These are phyloP conservation scores for Flaveria robusta DNA, from an alignment of 129 eudicot genomes.

Conservation along the genomic window DNA sequence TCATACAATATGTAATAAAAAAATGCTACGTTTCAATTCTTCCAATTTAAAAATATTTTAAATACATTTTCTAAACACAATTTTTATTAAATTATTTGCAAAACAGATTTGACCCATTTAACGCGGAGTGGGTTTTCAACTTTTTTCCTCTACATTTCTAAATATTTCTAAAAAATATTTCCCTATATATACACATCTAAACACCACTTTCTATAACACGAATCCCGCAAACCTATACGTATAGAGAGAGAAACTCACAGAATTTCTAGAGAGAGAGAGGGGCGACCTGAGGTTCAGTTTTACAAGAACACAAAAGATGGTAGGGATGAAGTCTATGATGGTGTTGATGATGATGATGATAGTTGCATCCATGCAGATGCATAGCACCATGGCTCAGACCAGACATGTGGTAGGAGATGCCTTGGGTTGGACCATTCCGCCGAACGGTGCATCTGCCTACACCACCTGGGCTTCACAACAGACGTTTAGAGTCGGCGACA, in stretches of 20 bases:
- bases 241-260: background rate
- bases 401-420: constrained; percentile 55
- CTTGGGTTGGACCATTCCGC: constrained; percentile 61
- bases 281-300: constrained; percentile 51
- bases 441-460: constrained; percentile 43
- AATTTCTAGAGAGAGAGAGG: constrained; percentile 33
- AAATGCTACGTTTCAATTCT: background rate
- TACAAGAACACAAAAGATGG: constrained; percentile 52
- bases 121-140: constrained; percentile 3
- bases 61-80: background rate
- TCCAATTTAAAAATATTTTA: background rate
- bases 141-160: background rate
- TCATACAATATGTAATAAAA: background rate
- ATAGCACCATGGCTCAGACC: constrained; percentile 55
- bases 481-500: constrained; percentile 51
- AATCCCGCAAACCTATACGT: constrained; percentile 4
- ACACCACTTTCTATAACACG: constrained; percentile 15
- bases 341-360: constrained; percentile 29
- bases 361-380: constrained; percentile 40
- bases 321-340: constrained; percentile 32
- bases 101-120: constrained; percentile 20
- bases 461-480: constrained; percentile 49
- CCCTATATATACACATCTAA: constrained; percentile 28
- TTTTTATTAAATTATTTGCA: background rate
- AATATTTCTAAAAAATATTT: background rate